Evolutionary conservation across 2,329 filamentous ascomycete species (phyloP), one percentile per base, ranked within the genome.

Genomic region (Penicillium capsulatum): DNA sequence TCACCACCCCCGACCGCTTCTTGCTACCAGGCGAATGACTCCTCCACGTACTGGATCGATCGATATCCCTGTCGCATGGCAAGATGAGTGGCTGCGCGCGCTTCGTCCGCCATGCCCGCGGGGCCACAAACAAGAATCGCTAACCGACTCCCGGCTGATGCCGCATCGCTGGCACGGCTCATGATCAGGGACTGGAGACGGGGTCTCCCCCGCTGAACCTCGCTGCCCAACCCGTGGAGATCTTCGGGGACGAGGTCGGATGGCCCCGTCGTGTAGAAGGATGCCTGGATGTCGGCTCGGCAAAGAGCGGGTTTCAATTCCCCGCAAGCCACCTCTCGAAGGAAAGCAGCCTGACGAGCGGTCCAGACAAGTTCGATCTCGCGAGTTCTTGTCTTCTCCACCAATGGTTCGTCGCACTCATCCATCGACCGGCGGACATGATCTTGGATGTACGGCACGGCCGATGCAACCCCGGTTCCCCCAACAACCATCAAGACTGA

Each of bases 401-500:
- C 24, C 3, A 36, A 29, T 4, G 27, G 35, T 10, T 38, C 37
- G 1, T 44, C 31, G 29, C 38, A 26, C 6, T 29, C 36, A 4
- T 39, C 22, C 2, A 39, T 35, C 3, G 48, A 52, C 2, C 51
- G 51, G 4, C 38, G 36, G 11, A 64, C 37, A 36, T 63, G 59
- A 7, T 64, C 59, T 20, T 64, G 57, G 26, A 68, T 55, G 34
- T 66, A 66, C 2, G 65, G 76, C 63, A 41, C 77, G 61, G 48
- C 81, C 64, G 38, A 74, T 64, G 52, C 49, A 6, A 52, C 47
- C 10, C 57, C 54, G 3, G 50, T 60, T 5, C 59, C 58, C 17
- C 56, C 57, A 3, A 64, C 74, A 7, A 77, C 55, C 0, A 78
- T 72, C 11, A 81, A 58, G 3, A 66, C 57, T 5, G 80, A 76